Evolutionary conservation across 805 yeast genomes (phyloP).

Genomic region (Wickerhamiella slavikovae): DNA sequence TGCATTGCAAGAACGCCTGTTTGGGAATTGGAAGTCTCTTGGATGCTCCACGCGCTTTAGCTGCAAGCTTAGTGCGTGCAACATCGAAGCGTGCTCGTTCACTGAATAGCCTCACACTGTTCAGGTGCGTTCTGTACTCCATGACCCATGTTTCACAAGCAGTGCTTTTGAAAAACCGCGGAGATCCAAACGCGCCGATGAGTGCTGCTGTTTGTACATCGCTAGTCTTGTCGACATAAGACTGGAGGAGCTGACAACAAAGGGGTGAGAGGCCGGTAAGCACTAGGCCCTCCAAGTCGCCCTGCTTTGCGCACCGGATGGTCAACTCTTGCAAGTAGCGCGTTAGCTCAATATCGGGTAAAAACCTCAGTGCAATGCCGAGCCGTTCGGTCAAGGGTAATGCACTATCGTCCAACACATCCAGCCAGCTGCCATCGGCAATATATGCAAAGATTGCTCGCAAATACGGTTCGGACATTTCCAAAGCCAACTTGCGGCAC

Average conservation of each 20-base stretch:
- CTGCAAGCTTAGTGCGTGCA: slow-evolving; percentile 42
- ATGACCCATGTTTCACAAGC: slow-evolving; percentile 65
- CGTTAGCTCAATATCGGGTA: slow-evolving; percentile 56
- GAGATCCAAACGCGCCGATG: slow-evolving; percentile 61
- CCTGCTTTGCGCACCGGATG: slow-evolving; percentile 46
- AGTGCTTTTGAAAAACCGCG: slow-evolving; percentile 55
- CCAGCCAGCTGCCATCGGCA: slow-evolving; percentile 93
- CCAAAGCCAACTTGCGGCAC: slow-evolving; percentile 74
- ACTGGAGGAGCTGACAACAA: slow-evolving; percentile 63
- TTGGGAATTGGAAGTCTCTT: slow-evolving; percentile 36
- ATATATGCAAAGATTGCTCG: slow-evolving; percentile 85
- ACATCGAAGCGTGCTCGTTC: slow-evolving; percentile 74
- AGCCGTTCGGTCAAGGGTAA: slow-evolving; percentile 72
- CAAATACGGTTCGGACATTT: slow-evolving; percentile 70
- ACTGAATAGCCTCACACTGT: slow-evolving; percentile 66
- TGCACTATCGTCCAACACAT: slow-evolving; percentile 74
- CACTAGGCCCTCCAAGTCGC: slow-evolving; percentile 80
- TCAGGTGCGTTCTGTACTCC: slow-evolving; percentile 41
- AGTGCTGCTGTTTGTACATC: slow-evolving; percentile 87
- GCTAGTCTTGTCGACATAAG: slow-evolving; percentile 69
- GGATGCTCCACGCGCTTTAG: slow-evolving; percentile 26
- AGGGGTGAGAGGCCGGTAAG: slow-evolving; percentile 81
- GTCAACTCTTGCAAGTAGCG: slow-evolving; percentile 52
- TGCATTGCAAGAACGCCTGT: slow-evolving; percentile 67
- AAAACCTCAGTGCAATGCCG: slow-evolving; percentile 75